Evolutionary conservation across 2,329 filamentous ascomycete genomes (phyloP).

Genomic region (Sclerotinia nivalis): DNA sequence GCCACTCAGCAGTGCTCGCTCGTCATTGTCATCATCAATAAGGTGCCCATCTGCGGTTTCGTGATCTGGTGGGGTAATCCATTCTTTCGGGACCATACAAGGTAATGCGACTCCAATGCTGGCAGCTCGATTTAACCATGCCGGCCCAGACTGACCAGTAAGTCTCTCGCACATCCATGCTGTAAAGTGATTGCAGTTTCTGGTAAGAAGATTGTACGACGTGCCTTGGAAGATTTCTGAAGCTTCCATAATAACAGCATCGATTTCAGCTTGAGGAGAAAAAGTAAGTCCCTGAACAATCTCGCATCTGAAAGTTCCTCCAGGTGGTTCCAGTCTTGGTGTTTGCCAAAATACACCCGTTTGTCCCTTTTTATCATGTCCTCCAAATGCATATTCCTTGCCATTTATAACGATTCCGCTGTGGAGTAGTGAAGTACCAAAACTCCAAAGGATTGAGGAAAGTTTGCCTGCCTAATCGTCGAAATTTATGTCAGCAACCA

Average conservation of each 20-base stretch:
- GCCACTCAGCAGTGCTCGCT: constrained; percentile 56
- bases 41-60: constrained; percentile 71
- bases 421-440: constrained; percentile 77
- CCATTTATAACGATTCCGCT: constrained; percentile 80
- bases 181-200: constrained; percentile 90
- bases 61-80: constrained; percentile 77
- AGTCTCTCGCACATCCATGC: constrained; percentile 72
- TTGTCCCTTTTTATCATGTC: constrained; percentile 67
- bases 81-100: constrained; percentile 79
- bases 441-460: constrained; percentile 73
- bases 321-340: constrained; percentile 70
- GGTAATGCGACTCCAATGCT: constrained; percentile 78
- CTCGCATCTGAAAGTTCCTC: constrained; percentile 72
- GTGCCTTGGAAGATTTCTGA: constrained; percentile 74
- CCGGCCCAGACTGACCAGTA: constrained; percentile 68
- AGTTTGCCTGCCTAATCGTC: constrained; percentile 66
- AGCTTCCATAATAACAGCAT: constrained; percentile 65
- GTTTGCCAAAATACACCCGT: constrained; percentile 85
- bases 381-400: constrained; percentile 82
- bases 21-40: constrained; percentile 54
- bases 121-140: constrained; percentile 82
- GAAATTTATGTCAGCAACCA: constrained; percentile 23
- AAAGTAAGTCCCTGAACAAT: constrained; percentile 80
- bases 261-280: constrained; percentile 67
- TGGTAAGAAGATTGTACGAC: constrained; percentile 76